Evolutionary conservation across 192 early-diverging fungal genomes (phyloP), one percentile per base, ranked within the genome.

Genomic region (Umbelopsis sp.): DNA sequence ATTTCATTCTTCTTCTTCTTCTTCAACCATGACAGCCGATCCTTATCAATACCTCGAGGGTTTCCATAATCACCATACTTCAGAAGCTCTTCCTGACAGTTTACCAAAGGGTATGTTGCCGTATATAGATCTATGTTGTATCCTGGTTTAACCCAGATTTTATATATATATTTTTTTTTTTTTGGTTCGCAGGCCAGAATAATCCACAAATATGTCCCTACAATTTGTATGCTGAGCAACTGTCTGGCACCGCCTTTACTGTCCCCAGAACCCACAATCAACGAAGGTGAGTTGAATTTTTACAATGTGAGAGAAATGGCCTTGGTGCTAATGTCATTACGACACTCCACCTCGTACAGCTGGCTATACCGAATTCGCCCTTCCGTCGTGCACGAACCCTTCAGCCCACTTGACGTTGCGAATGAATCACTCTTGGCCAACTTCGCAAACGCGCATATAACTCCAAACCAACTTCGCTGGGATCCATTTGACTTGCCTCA

Each of bases 351-450:
- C 34, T 14, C 36, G 3, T 45, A 26, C 77, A 92, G 91, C 68
- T 99, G 97, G 97, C 79, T 99, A 36, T 99, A 99, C 80, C 94
- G 97, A 72, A 94, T 99, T 77, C 92, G 88, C 29, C 96, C 97
- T 17, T 94, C 96, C 0, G 95, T 94, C 25, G 83, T 86, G 68
- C 97, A 98, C 66, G 76, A 72, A 3, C 95, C 95, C 1, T 96
- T 91, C 74, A 51, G 75, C 69, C 71, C 76, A 75, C 16, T 17
- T 3, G 41, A 45, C 32, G 53, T 41, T 10, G 52, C 38, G 12
- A 71, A 80, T 11, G 54, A 69, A 22, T 71, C 82, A 44, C 71
- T 94, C 6, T 81, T 90, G 24, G 83, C 87, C 70, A 82, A 87
- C 54, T 95, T 92, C 25, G 59, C 68, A 21, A 84, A 88, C 22